A percentile compares a stretch with the other conserved stretches of the same genome.
These are phyloP conservation scores for Coniella lustricola DNA, from an alignment of 2,329 filamentous ascomycete genomes.

Conservation along the genomic window DNA sequence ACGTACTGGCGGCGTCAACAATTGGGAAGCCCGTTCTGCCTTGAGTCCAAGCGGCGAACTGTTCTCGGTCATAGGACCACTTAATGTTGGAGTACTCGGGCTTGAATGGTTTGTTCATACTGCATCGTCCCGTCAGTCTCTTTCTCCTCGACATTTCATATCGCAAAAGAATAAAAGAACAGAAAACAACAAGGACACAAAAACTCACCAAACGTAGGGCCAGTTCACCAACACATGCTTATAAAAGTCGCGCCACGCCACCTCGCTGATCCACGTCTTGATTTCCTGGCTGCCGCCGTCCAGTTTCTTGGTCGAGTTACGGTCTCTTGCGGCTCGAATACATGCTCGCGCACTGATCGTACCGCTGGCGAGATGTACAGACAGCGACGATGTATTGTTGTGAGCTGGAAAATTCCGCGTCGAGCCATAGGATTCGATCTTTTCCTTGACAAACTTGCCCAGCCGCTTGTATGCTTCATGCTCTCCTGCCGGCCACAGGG, in stretches of 20 bases:
- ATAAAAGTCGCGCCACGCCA: conserved; percentile 86
- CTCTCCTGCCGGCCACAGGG: conserved; percentile 70
- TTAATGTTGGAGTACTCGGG: conserved; percentile 74
- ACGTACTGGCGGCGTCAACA: conserved; percentile 64
- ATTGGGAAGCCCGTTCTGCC: conserved; percentile 76
- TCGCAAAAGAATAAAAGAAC: no score
- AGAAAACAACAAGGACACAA: conserved; percentile 28
- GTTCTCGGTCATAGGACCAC: conserved; percentile 68
- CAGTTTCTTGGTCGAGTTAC: conserved; percentile 58
- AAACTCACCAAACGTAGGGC: conserved; percentile 65
- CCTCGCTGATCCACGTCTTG: conserved; percentile 69
- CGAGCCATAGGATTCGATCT: conserved; percentile 54
- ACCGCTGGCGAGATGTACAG: conserved; percentile 62
- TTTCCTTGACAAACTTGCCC: conserved; percentile 59
- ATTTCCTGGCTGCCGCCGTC: conserved; percentile 61
- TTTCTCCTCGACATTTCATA: no score
- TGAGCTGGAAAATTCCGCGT: conserved; percentile 59
- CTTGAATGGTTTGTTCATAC: conserved; percentile 62
- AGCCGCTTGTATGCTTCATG: conserved; percentile 61
- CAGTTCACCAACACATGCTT: conserved; percentile 77
- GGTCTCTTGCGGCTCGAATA: conserved; percentile 50
- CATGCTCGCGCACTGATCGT: conserved; percentile 61
- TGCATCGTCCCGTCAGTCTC: conserved; percentile 19
- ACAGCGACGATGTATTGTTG: conserved; percentile 60
- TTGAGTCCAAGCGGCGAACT: conserved; percentile 66